phyloP scores from a whole-genome alignment of 306 rosid genomes.

The Malus sylvestris region DNA sequence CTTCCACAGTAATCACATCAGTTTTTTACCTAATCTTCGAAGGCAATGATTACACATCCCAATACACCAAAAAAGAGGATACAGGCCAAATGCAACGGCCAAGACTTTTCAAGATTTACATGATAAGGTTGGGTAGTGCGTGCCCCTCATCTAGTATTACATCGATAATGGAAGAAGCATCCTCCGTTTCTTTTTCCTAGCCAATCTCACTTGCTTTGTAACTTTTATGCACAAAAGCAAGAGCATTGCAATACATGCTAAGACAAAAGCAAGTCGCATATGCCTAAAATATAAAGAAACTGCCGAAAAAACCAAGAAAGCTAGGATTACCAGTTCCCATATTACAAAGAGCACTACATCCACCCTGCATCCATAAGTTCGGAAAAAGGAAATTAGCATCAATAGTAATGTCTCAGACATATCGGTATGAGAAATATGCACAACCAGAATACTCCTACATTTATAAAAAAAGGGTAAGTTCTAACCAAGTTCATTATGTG shows the following conservation, averaged over 20 bases:
- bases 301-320: conserved; percentile 88
- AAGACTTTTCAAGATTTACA: conserved; percentile 11
- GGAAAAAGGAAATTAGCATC: conserved; percentile 11
- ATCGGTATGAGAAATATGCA: neutral
- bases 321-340: conserved; percentile 88
- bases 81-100: conserved; percentile 2
- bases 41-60: conserved; percentile 7
- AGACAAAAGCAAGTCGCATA: conserved; percentile 64
- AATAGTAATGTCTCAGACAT: neutral
- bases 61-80: neutral
- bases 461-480: neutral
- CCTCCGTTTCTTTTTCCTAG: conserved; percentile 91
- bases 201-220: conserved; percentile 91
- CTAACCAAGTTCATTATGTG: neutral
- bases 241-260: conserved; percentile 67
- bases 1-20: conserved; percentile 5
- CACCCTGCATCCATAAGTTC: conserved; percentile 70
- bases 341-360: conserved; percentile 94
- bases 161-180: conserved; percentile 99
- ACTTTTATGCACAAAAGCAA: conserved; percentile 89
- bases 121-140: conserved; percentile 12
- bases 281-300: conserved; percentile 93
- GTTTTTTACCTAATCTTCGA: neutral
- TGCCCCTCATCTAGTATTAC: conserved; percentile 42
- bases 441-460: neutral